These are phyloP conservation scores for Calonectria montana DNA, from an alignment of 2,329 filamentous ascomycete species.

Conservation along the genomic window DNA sequence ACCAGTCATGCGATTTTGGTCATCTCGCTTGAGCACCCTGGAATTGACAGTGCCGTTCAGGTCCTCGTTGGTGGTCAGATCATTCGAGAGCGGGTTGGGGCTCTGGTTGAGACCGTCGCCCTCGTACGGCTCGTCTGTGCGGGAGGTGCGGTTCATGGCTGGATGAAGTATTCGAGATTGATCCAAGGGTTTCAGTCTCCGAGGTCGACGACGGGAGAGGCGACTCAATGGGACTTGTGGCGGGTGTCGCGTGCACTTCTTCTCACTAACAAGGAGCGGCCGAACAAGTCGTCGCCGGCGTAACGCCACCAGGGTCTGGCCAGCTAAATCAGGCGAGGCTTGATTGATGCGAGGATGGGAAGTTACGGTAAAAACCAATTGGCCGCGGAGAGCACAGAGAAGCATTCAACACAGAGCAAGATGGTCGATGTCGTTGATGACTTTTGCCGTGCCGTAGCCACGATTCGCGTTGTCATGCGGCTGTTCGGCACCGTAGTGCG, in stretches of 20 bases:
- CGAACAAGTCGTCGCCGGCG: background rate
- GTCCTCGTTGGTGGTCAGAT: slow-evolving; percentile 30
- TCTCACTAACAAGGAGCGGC: background rate
- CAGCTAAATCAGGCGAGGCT: background rate
- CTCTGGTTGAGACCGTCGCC: slow-evolving; percentile 32
- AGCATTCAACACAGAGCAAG: background rate
- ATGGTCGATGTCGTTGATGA: background rate
- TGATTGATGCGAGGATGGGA: background rate
- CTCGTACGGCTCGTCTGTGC: slow-evolving; percentile 29
- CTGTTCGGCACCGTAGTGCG: slow-evolving; percentile 13
- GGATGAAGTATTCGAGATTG: background rate
- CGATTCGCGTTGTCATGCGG: background rate
- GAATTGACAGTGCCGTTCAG: slow-evolving; percentile 25
- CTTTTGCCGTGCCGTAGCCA: background rate
- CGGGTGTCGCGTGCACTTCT: slow-evolving; percentile 12
- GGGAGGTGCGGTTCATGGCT: slow-evolving; percentile 33
- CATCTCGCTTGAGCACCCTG: slow-evolving; percentile 14
- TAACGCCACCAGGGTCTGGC: background rate
- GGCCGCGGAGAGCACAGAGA: background rate
- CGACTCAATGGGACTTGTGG: background rate
- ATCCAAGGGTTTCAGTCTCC: no score
- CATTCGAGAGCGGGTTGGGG: slow-evolving; percentile 25
- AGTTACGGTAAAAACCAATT: background rate
- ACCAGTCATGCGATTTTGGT: slow-evolving; percentile 6
- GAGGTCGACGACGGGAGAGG: background rate